phyloP scores from a whole-genome alignment of 2,329 filamentous ascomycete species.

The Ophiostoma angusticollis region DNA sequence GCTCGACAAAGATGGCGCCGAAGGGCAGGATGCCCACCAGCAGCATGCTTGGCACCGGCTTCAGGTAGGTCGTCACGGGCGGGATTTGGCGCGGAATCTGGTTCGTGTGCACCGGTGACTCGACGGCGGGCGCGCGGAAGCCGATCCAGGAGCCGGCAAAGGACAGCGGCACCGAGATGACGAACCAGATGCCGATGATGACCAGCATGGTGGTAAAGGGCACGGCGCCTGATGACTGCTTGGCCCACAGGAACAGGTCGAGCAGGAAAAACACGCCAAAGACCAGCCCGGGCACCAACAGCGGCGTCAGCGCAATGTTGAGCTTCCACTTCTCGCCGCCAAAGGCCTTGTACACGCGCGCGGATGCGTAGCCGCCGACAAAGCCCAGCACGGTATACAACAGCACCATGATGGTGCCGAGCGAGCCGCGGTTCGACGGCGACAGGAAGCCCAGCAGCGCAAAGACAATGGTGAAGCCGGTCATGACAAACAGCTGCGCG shows the following conservation, averaged over 20 bases:
- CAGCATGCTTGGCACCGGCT: conserved; percentile 78
- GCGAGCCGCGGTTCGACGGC: conserved; percentile 84
- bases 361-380: conserved; percentile 80
- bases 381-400: conserved; percentile 89
- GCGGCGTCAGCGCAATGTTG: conserved; percentile 78
- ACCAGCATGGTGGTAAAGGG: conserved; percentile 96
- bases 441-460: conserved; percentile 90
- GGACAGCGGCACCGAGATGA: conserved; percentile 87
- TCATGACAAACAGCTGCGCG: conserved; percentile 95
- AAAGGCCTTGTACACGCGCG: conserved; percentile 89
- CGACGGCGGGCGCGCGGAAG: conserved; percentile 60
- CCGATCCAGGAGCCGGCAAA: conserved; percentile 86
- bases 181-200: conserved; percentile 86
- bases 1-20: conserved; percentile 91
- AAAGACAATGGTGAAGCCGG: conserved; percentile 84
- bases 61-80: conserved; percentile 63
- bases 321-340: conserved; percentile 88
- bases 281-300: conserved; percentile 74
- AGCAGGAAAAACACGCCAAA: conserved; percentile 85
- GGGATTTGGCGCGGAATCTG: conserved; percentile 97
- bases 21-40: conserved; percentile 89
- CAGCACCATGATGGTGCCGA: conserved; percentile 85
- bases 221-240: conserved; percentile 82
- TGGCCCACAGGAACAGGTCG: conserved; percentile 92
- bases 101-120: conserved; percentile 83